Evolutionary conservation across 768 basidiomycete species (phyloP).

Genomic region (Kwoniella dejecticola): DNA sequence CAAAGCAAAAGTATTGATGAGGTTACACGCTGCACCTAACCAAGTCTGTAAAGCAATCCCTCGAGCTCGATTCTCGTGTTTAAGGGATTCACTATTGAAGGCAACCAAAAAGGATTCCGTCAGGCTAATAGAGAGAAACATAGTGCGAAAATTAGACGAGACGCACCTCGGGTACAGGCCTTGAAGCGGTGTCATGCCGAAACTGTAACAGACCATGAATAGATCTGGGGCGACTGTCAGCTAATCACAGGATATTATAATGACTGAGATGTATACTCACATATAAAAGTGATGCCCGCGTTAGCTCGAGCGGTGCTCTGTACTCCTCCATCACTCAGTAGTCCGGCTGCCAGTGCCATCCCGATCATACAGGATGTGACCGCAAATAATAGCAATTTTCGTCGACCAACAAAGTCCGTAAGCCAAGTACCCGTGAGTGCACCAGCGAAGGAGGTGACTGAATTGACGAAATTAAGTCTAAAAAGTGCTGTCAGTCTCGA

Average conservation of each 20-base stretch:
- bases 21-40: slow-evolving; percentile 57
- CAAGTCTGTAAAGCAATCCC: slow-evolving; percentile 62
- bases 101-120: too few species aligned
- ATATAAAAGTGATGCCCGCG: slow-evolving; percentile 62
- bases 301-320: slow-evolving; percentile 57
- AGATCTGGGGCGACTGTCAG: slow-evolving; percentile 9
- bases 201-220: slow-evolving; percentile 58
- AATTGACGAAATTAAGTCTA: slow-evolving; percentile 62
- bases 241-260: slow-evolving; percentile 3
- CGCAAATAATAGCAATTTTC: slow-evolving; percentile 59
- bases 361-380: slow-evolving; percentile 58
- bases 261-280: slow-evolving; percentile 9
- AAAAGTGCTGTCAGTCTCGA: background rate
- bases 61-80: too few species aligned
- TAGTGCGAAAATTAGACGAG: too few species aligned
- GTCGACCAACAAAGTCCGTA: slow-evolving; percentile 61
- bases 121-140: too few species aligned
- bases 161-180: too few species aligned
- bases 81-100: too few species aligned
- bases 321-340: slow-evolving; percentile 57
- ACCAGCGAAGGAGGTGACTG: slow-evolving; percentile 60
- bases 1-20: slow-evolving; percentile 42
- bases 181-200: slow-evolving; percentile 66
- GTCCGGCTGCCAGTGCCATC: slow-evolving; percentile 60
- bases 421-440: slow-evolving; percentile 57